A percentile compares a stretch with the other conserved stretches of the same genome.
Conservation (phyloP, 768 basidiomycete genomes). For the Auricularia cornea region DNA sequence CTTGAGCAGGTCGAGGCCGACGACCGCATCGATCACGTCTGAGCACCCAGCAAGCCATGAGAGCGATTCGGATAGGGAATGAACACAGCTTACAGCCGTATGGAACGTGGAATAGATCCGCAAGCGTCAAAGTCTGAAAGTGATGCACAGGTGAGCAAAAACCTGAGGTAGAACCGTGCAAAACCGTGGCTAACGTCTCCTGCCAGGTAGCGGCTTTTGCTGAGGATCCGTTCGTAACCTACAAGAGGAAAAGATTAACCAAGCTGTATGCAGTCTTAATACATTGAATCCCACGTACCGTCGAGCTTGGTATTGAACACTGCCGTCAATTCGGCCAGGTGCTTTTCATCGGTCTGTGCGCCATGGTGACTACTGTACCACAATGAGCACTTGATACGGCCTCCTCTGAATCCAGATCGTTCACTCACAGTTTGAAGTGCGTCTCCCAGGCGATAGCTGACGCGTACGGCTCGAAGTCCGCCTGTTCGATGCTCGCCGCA, state of each 20-base stretch:
- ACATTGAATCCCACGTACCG: too few species aligned
- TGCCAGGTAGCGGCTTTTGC: conserved; percentile 43
- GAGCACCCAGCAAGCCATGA: too few species aligned
- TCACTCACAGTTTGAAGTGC: neutral
- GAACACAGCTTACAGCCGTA: conserved; percentile 21
- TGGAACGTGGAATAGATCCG: conserved; percentile 51
- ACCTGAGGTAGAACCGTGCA: too few species aligned
- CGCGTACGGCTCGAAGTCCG: conserved; percentile 46
- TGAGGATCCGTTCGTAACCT: conserved; percentile 45
- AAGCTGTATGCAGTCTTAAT: too few species aligned
- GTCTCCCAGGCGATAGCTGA: conserved; percentile 36
- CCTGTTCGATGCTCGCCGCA: conserved; percentile 38
- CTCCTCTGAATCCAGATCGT: too few species aligned
- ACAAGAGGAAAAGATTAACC: too few species aligned
- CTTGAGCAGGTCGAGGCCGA: neutral
- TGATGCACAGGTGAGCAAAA: too few species aligned
- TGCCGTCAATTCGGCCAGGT: conserved; percentile 5
- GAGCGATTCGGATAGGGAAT: neutral
- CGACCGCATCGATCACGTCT: neutral
- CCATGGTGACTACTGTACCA: neutral
- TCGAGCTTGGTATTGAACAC: conserved; percentile 34
- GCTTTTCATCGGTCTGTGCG: neutral
- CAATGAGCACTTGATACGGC: too few species aligned
- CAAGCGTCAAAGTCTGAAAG: conserved; percentile 42
- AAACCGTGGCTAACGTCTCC: conserved; percentile 32